A percentile compares a stretch with the other conserved stretches of the same genome.
phyloP scores from a whole-genome alignment of 306 rosid genomes.

The Gastrolobium villosum region DNA sequence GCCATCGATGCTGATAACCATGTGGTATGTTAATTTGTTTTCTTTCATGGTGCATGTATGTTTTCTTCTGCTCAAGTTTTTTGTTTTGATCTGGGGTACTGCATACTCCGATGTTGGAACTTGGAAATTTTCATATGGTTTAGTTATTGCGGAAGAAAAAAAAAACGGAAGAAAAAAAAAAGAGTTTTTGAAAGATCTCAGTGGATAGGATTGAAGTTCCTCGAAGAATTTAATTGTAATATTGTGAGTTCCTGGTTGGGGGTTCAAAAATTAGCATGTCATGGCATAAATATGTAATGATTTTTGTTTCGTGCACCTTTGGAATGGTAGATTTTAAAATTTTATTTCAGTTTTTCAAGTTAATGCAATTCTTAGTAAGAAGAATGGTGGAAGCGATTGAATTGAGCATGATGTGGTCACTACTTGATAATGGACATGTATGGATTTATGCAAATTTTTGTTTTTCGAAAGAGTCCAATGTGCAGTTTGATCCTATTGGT shows the following conservation, averaged over 20 bases:
- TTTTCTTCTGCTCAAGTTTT: not conserved
- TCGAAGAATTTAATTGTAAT: not conserved
- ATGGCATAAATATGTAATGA: not conserved
- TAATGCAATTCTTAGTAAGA: not conserved
- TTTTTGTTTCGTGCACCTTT: not conserved
- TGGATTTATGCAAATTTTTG: not conserved
- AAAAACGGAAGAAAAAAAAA: too few relatives aligned
- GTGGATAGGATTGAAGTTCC: slow-evolving; percentile 1
- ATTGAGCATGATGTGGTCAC: not conserved
- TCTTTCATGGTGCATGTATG: not conserved
- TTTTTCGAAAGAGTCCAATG: not conserved
- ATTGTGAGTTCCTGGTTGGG: not conserved
- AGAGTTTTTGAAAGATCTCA: not conserved
- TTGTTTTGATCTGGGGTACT: slow-evolving; percentile 9
- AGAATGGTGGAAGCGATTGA: slow-evolving; percentile 3
- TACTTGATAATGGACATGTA: slow-evolving; percentile 7
- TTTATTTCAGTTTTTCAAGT: not conserved
- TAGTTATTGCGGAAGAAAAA: not conserved
- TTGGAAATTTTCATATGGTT: not conserved
- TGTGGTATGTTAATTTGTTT: slow-evolving; percentile 52
- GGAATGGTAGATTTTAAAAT: not conserved
- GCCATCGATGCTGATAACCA: slow-evolving; percentile 65
- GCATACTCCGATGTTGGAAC: not conserved
- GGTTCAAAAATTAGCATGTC: not conserved
- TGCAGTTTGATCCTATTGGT: not conserved